Percentiles rank a stretch among this genome's conserved stretches.
phyloP scores from a whole-genome alignment of 805 yeast species.

The Metschnikowia borealis region DNA sequence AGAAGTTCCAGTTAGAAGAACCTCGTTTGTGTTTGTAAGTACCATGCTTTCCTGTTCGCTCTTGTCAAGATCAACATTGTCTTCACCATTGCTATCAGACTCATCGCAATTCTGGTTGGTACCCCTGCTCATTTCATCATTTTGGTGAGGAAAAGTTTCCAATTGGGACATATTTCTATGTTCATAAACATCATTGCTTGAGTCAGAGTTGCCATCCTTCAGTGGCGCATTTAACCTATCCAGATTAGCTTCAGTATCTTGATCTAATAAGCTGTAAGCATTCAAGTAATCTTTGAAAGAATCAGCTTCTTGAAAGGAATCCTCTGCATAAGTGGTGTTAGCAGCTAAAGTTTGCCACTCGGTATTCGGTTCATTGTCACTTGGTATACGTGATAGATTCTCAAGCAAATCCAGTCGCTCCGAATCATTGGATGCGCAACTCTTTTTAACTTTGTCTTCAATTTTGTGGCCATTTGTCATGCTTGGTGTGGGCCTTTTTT shows the following conservation, averaged over 20 bases:
- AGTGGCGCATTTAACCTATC: neutral
- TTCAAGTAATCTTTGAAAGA: neutral
- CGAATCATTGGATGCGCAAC: neutral
- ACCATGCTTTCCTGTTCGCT: neutral
- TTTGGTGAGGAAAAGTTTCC: neutral
- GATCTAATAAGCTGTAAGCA: neutral
- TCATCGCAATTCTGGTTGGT: neutral
- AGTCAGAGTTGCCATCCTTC: neutral
- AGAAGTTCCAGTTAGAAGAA: neutral
- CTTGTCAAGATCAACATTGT: neutral
- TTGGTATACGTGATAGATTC: neutral
- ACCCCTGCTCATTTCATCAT: neutral
- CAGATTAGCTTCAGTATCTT: neutral
- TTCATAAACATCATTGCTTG: neutral
- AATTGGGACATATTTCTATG: neutral
- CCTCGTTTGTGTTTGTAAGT: neutral
- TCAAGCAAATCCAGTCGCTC: neutral
- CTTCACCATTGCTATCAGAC: neutral
- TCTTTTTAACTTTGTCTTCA: neutral
- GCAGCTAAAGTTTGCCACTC: neutral
- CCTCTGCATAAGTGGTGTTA: neutral
- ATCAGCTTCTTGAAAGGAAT: neutral
- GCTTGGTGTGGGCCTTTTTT: neutral
- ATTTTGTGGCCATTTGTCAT: slow-evolving; percentile 2
- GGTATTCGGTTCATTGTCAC: neutral